Percentiles rank a stretch among this genome's conserved stretches.
Evolutionary conservation across 108 stramenopile species (phyloP).

Genomic region (Skeletonema grethae): DNA sequence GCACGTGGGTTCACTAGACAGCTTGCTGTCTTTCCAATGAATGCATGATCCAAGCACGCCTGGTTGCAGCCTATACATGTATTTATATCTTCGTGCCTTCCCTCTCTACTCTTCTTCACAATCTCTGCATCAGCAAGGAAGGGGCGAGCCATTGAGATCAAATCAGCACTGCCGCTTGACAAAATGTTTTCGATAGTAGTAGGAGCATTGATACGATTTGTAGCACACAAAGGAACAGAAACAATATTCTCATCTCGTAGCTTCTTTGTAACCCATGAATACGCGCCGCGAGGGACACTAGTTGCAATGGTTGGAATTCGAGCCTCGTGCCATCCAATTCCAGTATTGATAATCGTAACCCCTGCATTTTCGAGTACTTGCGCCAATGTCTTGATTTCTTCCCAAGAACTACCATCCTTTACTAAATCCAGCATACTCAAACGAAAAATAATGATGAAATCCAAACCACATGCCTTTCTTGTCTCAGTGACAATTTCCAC

Average conservation of each 20-base stretch:
- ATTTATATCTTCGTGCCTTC: slow-evolving; percentile 86
- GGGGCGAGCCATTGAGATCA: slow-evolving; percentile 97
- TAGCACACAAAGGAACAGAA: slow-evolving; percentile 89
- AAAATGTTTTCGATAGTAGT: slow-evolving; percentile 83
- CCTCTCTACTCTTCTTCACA: slow-evolving; percentile 83
- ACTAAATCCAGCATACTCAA: slow-evolving; percentile 96
- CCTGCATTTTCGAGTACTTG: slow-evolving; percentile 87
- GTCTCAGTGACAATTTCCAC: slow-evolving; percentile 89
- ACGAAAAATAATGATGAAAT: slow-evolving; percentile 98
- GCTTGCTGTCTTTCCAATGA: slow-evolving; percentile 92
- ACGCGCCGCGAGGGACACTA: slow-evolving; percentile 94
- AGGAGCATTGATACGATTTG: slow-evolving; percentile 98
- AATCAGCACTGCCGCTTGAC: slow-evolving; percentile 75
- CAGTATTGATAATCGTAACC: slow-evolving; percentile 96
- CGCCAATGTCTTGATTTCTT: slow-evolving; percentile 89
- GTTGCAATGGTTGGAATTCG: slow-evolving; percentile 98
- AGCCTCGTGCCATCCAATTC: slow-evolving; percentile 99
- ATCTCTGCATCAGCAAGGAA: slow-evolving; percentile 97
- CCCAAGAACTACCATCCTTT: slow-evolving; percentile 91
- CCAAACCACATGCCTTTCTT: slow-evolving; percentile 78
- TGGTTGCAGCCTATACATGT: slow-evolving; percentile 99
- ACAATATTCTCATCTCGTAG: slow-evolving; percentile 79
- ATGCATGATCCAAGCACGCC: slow-evolving; percentile 99
- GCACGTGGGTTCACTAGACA: slow-evolving; percentile 97
- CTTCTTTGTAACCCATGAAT: slow-evolving; percentile 89